Percentiles rank a stretch among this genome's conserved stretches.
Conservation (phyloP, 345 rosid species). For the Salix arbutifolia region DNA sequence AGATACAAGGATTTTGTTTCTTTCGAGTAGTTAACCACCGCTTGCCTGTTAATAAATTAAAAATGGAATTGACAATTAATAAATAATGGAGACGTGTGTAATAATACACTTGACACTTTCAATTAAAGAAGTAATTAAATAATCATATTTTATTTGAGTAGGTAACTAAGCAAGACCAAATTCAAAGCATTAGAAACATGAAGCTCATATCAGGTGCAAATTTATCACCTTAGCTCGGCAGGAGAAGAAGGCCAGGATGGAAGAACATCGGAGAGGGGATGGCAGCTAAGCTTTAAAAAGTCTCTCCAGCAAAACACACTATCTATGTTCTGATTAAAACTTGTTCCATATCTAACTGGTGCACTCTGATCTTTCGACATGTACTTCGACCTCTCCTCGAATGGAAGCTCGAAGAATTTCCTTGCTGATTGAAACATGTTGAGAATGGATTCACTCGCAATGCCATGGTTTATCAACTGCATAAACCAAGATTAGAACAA, state of each 20-base stretch:
- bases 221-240: conserved; percentile 21
- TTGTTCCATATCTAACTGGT: conserved; percentile 39
- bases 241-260: conserved; percentile 43
- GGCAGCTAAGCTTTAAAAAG: conserved; percentile 40
- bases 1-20: conserved; percentile 23
- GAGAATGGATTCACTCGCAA: conserved; percentile 11
- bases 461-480: conserved; percentile 39
- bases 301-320: conserved; percentile 41
- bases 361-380: conserved; percentile 33
- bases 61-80: not conserved
- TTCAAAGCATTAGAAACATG: not conserved
- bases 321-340: conserved; percentile 39
- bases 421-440: conserved; percentile 16
- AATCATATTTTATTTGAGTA: not conserved
- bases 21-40: conserved; percentile 26
- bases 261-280: conserved; percentile 25
- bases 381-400: conserved; percentile 40
- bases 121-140: not conserved
- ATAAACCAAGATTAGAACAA: not conserved
- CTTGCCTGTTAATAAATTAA: conserved; percentile 20
- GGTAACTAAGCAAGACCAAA: not conserved
- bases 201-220: not conserved
- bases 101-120: not conserved
- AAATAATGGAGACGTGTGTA: not conserved
- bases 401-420: conserved; percentile 34